Base-by-base conservation (phyloP, 1,284 basidiomycete genomes). In the Meira nashicola region DNA sequence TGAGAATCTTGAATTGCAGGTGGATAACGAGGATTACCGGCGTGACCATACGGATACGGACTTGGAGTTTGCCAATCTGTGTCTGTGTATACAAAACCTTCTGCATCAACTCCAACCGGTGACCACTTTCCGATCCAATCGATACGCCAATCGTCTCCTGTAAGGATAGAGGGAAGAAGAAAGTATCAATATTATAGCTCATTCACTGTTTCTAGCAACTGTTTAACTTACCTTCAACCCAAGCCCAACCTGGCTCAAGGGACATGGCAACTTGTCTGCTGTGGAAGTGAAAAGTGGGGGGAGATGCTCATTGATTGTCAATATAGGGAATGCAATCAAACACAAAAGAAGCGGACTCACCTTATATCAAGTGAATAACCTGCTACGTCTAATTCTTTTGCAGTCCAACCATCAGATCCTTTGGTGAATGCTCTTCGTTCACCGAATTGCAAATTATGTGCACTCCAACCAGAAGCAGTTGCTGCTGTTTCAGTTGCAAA, bases 41-140 rank as follows among this genome's bases (percentile, higher is more conserved):
- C 7, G 44, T 65, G 64, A 50, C 74, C 74, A 56, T 76, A 77
- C 2, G 76, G 52, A 44, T 71, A 76, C 23, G 71, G 70, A 1
- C 73, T 64, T 2, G 76, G 73, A 17, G 66, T 68, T 55, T 73
- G 71, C 76, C 76, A 78, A 17, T 68, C 68, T 2, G 59, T 17
- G 55, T 78, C 72, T 11, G 76, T 77, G 59, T 77, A 78, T 14
- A 76, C 68, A 58, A 67, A 78, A 10, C 76, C 76, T 17, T 73
- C 59, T 23, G 67, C 64, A 41, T 78, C 76, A 19, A 68, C 75
- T 25, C 73, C 74, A 7, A 76, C 70, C 5, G 64, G 54, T 15
- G 73, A 73, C 76, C 76, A 78, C 33, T 57, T 56, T 0, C 74
- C 76, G 10, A 70, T 65, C 71, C 72, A 77, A 54, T 78, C 76